Base-by-base conservation (phyloP, 345 rosid species). In the Camelina neglecta region DNA sequence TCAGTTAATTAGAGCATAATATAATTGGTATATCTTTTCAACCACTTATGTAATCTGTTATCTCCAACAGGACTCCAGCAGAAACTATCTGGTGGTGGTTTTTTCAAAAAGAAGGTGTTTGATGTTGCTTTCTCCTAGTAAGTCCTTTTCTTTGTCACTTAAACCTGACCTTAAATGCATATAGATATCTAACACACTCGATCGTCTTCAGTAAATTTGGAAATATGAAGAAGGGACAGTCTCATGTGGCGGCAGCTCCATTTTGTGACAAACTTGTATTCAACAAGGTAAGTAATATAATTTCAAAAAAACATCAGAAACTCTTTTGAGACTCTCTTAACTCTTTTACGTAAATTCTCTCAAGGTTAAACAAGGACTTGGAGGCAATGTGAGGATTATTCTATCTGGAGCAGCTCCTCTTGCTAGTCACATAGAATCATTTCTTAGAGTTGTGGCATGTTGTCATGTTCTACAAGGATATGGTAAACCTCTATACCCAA, bases 391-490 rank as follows among this genome's bases (percentile, higher is more conserved):
- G 69, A 83, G 97, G 45, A 79, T 92, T 39, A 86, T 92, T 75
- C 79, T 92, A 55, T 92, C 96, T 26, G 97, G 96, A 69, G 97
- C 92, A 7, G 97, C 96, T 66, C 97, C 97, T 75, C 87, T 92
- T 21, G 82, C 96, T 72, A 62, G 82, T 50, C 97, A 92, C 45
- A 86, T 92, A 38, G 97, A 90, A 78, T 70, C 88, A 45, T 92
- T 85, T 88, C 78, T 90, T n/a, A 86, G 96, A 71, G 97, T 92
- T 76, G 97, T 92, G 56, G 87, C 97, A 23, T 92, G 97, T 75
- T 83, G 89, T 69, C 90, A 92, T 80, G 93, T 92, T 83, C 79
- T 92, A 73, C 97, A 90, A 83, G 97, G 97, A 90, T 92, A 92
- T 83, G 94, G 97, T 92, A 51, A 21, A 2, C 1, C 29, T 21